Evolutionary conservation across 108 stramenopile genomes (phyloP).

Genomic region (Nitzschia sp.): DNA sequence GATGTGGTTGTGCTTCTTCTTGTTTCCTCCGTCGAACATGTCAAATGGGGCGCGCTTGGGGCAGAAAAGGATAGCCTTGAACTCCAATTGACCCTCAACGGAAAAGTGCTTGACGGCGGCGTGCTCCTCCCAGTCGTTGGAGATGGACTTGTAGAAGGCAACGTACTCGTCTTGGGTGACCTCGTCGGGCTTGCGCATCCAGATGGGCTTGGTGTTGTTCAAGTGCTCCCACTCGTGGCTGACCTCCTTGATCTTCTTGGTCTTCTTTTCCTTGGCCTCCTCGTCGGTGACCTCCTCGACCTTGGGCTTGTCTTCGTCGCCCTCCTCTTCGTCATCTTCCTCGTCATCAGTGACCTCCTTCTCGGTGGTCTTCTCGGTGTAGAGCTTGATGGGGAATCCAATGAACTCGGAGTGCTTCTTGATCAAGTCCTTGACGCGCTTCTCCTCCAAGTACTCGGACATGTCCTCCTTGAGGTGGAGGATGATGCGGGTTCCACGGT

Average conservation of each 20-base stretch:
- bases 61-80: conserved; percentile 97
- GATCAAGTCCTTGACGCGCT: conserved; percentile 96
- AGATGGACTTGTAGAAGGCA: conserved; percentile 99
- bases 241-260: conserved; percentile 99
- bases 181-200: conserved; percentile 99
- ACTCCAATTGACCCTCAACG: conserved; percentile 99
- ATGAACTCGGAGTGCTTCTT: conserved; percentile 99
- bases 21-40: conserved; percentile 99
- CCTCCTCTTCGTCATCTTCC: conserved; percentile 95
- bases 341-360: conserved; percentile 99
- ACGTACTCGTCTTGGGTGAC: conserved; percentile 99
- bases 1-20: conserved; percentile 99
- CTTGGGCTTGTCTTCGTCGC: conserved; percentile 91
- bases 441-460: conserved; percentile 99
- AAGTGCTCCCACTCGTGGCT: conserved; percentile 99
- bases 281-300: conserved; percentile 97
- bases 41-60: conserved; percentile 99
- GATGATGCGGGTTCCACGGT: conserved; percentile 97
- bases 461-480: conserved; percentile 99
- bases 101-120: conserved; percentile 99
- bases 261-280: conserved; percentile 97
- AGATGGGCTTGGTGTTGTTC: conserved; percentile 99
- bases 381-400: conserved; percentile 99
- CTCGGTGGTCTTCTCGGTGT: conserved; percentile 99
- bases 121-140: conserved; percentile 99